Base-by-base conservation (phyloP, 345 rosid species). In the Populus davidiana region DNA sequence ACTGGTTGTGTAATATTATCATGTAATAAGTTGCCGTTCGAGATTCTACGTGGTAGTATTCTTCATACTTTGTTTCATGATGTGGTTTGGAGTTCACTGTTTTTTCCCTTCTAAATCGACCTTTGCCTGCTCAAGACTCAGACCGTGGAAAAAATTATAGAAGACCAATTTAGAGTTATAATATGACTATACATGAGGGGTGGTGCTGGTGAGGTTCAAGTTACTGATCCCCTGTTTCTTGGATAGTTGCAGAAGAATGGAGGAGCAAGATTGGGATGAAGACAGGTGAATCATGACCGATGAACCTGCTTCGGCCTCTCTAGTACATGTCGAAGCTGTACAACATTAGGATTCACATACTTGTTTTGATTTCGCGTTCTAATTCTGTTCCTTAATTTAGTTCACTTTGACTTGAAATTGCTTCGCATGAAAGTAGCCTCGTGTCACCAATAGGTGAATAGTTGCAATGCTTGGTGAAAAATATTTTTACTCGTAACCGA, bases 1-100 rank as follows among this genome's bases (percentile, higher is more conserved):
- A 79, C 81, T 56, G 75, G 13, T 72, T 39, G 71, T 72, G 75
- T 69, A 44, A 59, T 75, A 50, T 69, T 74, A 50, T 81, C 36
- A 31, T 69, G 81, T 74, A 80, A 80, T 80, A 84, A 78, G 44
- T 66, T 71, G 44, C 41, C 29, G 8, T 35, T 12, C 20, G 25
- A n/a, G 68, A 38, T 67, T 44, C 31, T 59, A 36, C 27, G 61
- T 2, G 39, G 35, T 11, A 27, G 23, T 50, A 31, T 41, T 12
- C 66, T 21, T 43, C 35, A 1, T 14, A 12, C 25, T 18, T 44
- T 31, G 41, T 7, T 61, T n/a, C 59, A 8, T 36, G 31, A 33
- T 52, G 56, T 39, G 23, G 39, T 74, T 63, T 33, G 27, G 59
- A 63, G 13, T 74, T 29, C 9, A 8, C 11, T 1, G 13, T 41